Evolutionary conservation across 331 rosid genomes (phyloP), one percentile per base, ranked within the genome.

Genomic region (Saraca asoca): DNA sequence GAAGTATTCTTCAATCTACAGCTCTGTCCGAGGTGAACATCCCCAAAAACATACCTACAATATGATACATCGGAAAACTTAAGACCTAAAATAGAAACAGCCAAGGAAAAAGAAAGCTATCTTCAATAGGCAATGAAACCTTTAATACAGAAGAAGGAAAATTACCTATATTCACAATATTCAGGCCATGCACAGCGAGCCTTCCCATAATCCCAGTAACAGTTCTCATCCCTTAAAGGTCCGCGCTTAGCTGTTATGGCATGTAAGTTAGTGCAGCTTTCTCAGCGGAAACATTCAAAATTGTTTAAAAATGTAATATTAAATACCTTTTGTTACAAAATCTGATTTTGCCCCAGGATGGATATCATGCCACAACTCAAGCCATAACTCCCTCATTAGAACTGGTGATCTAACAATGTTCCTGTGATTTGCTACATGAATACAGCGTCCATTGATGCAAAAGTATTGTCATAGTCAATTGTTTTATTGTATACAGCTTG

Each of bases 191-290:
- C 91, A 83, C 98, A 93, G 41, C 98, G 96, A 72, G 98, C 98
- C 78, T 90, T 93, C 52, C 95, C 98, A 75, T 93, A 93, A 87
- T 93, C 98, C 98, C 98, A 93, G 68, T 86, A 93, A 84, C 98
- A 93, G 75, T 93, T 95, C 9, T 88, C 97, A 15, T 90, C 74
- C 78, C 98, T 90, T 76, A 93, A 55, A 70, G 98, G 98, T 57
- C 98, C 98, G 2, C 98, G 97, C 82, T 88, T 93, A 83, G 83
- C 98, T 93, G 88, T 81, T 51, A 50, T 49, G 64, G 60, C 67
- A 45, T 34, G 62, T 42, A 57, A 38, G 53, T 69, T 42, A 79
- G 64, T 51, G 43, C 44, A 18, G 17, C 66, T 66, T 46, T 76
- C 65, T 70, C 51, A 58, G 45, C 77, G 53, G 18, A 85, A 78